A percentile compares a stretch with the other conserved stretches of the same genome.
phyloP scores from a whole-genome alignment of 495 filamentous ascomycete genomes.

The Hypomontagnella submonticulosa region DNA sequence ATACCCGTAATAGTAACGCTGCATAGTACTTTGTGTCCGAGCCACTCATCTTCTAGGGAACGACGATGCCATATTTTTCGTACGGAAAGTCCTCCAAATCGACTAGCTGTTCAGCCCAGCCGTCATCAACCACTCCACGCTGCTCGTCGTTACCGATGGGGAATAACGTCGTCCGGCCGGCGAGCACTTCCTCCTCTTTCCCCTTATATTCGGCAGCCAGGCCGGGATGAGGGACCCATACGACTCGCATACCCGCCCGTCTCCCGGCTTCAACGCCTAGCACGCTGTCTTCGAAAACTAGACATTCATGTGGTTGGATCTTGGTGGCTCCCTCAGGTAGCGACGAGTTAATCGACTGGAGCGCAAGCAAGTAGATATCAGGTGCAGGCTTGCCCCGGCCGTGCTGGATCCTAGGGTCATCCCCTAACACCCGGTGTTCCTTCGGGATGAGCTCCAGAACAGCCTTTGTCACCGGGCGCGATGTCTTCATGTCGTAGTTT shows the following conservation, averaged over 20 bases:
- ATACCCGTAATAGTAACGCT: neutral
- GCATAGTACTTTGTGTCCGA: neutral
- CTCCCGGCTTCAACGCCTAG: slow-evolving; percentile 85
- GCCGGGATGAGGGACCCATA: slow-evolving; percentile 85
- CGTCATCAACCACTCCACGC: slow-evolving; percentile 67
- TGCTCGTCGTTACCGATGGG: slow-evolving; percentile 56
- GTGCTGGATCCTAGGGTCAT: slow-evolving; percentile 74
- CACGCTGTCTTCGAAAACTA: slow-evolving; percentile 92
- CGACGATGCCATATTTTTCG: slow-evolving; percentile 50
- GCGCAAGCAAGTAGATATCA: slow-evolving; percentile 84
- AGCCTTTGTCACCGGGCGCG: slow-evolving; percentile 32
- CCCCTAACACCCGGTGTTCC: slow-evolving; percentile 73
- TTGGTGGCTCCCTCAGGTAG: slow-evolving; percentile 49
- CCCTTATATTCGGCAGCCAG: slow-evolving; percentile 73
- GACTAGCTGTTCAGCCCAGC: slow-evolving; percentile 67
- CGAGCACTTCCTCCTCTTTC: slow-evolving; percentile 78
- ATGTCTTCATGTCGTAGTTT: slow-evolving; percentile 45
- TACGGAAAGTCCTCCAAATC: slow-evolving; percentile 76
- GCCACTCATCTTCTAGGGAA: slow-evolving; percentile 2
- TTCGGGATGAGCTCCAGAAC: slow-evolving; percentile 43
- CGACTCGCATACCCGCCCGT: slow-evolving; percentile 86
- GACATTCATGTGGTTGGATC: slow-evolving; percentile 74
- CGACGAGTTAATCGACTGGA: slow-evolving; percentile 76
- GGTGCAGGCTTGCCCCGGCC: slow-evolving; percentile 86
- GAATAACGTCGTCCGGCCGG: slow-evolving; percentile 74